phyloP scores from a whole-genome alignment of 768 basidiomycete genomes.

The Serendipita sp. region DNA sequence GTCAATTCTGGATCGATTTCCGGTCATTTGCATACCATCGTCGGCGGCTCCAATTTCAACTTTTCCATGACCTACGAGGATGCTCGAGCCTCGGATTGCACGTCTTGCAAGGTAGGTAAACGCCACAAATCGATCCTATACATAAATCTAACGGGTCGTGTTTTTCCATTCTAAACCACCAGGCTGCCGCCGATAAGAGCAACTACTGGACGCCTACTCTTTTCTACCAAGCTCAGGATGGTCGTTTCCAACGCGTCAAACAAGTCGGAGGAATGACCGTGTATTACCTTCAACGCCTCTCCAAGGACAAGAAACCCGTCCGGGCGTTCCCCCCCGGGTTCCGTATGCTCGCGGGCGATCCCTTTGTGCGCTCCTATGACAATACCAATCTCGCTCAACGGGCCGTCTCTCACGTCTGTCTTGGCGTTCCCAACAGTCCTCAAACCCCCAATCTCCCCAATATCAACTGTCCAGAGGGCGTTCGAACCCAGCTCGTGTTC shows the following conservation, averaged over 20 bases:
- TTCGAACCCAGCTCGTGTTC: conserved; percentile 12
- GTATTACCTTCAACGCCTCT: conserved; percentile 8
- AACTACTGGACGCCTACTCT: conserved; percentile 9
- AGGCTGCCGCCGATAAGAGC: neutral
- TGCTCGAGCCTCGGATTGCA: neutral
- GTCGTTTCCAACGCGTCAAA: conserved; percentile 5
- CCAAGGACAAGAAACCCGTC: neutral
- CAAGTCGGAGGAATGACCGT: conserved; percentile 6
- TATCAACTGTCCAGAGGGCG: conserved; percentile 5
- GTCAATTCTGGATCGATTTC: conserved; percentile 7
- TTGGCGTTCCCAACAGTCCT: neutral
- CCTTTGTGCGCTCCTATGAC: conserved; percentile 8
- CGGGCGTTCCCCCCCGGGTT: neutral
- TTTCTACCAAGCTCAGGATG: conserved; percentile 8
- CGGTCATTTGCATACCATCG: conserved; percentile 5
- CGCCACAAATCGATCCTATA: neutral
- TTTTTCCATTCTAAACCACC: neutral
- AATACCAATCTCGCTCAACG: conserved; percentile 3
- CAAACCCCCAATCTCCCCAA: neutral
- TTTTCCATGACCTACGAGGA: neutral
- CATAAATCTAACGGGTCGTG: neutral
- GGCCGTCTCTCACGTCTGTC: conserved; percentile 6
- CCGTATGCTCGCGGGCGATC: conserved; percentile 11
- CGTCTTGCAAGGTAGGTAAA: conserved; percentile 5
- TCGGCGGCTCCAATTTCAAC: neutral